phyloP scores from a whole-genome alignment of 129 eudicot genomes.

The Helichrysum umbraculigerum region DNA sequence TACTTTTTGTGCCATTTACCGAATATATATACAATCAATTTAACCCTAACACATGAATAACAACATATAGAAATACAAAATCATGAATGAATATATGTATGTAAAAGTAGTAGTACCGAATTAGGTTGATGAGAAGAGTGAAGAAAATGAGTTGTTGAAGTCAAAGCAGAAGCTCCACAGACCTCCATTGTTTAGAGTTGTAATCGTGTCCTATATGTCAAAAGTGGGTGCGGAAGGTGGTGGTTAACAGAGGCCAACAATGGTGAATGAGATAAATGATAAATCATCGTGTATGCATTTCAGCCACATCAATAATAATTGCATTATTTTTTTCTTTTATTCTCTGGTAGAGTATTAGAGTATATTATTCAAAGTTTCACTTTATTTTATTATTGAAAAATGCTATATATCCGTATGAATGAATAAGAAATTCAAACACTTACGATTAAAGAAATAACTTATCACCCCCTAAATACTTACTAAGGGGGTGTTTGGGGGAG shows the following conservation, averaged over 20 bases:
- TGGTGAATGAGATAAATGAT: too few species aligned
- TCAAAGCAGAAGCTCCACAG: conserved; percentile 52
- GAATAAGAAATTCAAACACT: too few species aligned
- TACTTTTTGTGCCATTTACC: neutral
- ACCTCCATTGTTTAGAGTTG: neutral
- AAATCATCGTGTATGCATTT: conserved; percentile 15
- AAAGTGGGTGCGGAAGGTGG: neutral
- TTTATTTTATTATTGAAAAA: too few species aligned
- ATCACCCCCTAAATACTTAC: too few species aligned
- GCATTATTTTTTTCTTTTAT: too few species aligned
- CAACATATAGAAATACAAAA: neutral
- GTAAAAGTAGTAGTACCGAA: conserved; percentile 26
- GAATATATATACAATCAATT: neutral
- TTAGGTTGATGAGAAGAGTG: conserved; percentile 35
- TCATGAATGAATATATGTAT: neutral
- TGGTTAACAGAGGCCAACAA: neutral
- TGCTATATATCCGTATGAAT: too few species aligned
- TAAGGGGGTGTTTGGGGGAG: too few species aligned
- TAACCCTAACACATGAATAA: neutral
- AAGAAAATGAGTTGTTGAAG: conserved; percentile 47
- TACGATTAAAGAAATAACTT: too few species aligned
- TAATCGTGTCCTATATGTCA: neutral
- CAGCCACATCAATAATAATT: neutral
- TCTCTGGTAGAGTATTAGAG: too few species aligned
- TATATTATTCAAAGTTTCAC: too few species aligned